Evolutionary conservation across 345 rosid genomes (phyloP), one percentile per base, ranked within the genome.

Genomic region (Eucalyptus coolabah): DNA sequence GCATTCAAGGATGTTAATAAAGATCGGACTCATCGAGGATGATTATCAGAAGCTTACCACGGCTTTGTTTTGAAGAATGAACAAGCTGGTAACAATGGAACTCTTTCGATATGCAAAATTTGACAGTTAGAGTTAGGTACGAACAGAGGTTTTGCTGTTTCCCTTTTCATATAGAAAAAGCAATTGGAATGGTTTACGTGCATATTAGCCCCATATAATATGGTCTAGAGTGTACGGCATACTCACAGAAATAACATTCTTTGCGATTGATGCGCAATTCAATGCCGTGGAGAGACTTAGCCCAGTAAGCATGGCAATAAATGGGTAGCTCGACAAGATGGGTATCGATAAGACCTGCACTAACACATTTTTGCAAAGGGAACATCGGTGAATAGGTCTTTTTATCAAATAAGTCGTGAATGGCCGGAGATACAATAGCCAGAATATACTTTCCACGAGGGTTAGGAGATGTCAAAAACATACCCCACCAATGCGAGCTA

Each of bases 401-500:
- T 21, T 30, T 4, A 54, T 51, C 42, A 87, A 89, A 83, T 51
- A 28, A 17, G 9, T 40, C 2, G 17, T 12, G 30, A 18, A 65
- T n/a, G 32, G 67, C 19, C 8, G 24, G 86, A 50, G 54, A 50
- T 42, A 86, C 45, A 72, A 72, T 9, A 11, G 45, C 45, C 28
- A 21, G 83, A 37, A 37, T 19, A 37, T 72, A 21, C 7, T 72
- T 19, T 72, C 42, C 15, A 10, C 45, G 42, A 19, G 26, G 26
- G 6, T 44, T 63, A 54, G 30, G 4, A 65, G 50, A 72, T 60
- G 23, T 82, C 7, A 50, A 88, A 90, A 50, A 87, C 67, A 89
- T 93, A 95, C 99, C 94, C 98, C 97, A 23, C 93, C 90, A 50
- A 97, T 47, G 26, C 97, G 98, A 40, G 94, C 91, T 51, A 94